Evolutionary conservation across 2,329 filamentous ascomycete species (phyloP), one percentile per base, ranked within the genome.

Genomic region (Venturia nashicola): DNA sequence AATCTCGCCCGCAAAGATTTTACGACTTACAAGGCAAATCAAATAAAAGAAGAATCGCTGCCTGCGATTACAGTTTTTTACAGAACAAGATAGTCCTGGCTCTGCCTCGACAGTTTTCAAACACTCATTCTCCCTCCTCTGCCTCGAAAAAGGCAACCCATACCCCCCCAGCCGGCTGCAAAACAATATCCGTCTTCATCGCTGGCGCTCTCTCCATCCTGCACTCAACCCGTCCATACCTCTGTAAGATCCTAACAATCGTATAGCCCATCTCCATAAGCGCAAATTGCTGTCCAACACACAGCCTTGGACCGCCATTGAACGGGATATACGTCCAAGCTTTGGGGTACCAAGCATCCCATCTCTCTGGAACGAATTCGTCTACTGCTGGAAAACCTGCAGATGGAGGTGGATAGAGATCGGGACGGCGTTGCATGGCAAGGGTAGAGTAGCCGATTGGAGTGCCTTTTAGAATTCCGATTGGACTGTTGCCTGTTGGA

Each of bases 271-370:
- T 77, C 67, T 80, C 79, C 0, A 78, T 80, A 34, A 80, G 70
- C 14, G 79, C 79, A 67, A 81, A 81, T 65, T 80, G 77, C 72
- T 80, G 78, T 0, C 79, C 79, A 43, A 81, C 76, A 65, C 79
- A 81, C n/a, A 80, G 79, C 1, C 79, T 67, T 3, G 78, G 78
- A 0, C 78, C 77, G 3, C 77, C 78, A 61, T 80, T 79, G 67
- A 80, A 80, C 0, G 78, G 78, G 2, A 80, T 72, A 62, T 75
- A 80, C 0, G 77, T 77, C 79, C 79, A 83, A 14, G 69, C 68
- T 67, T 78, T 78, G 0, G 79, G 80, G 7, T 75, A 78, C 79
- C 79, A 81, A 0, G 66, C 66, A 18, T 79, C 74, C 79, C 80
- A 82, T 42, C 80, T 68, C 64, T 82, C 80, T 0, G 80, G 80